Evolutionary conservation across 805 yeast species (phyloP), one percentile per base, ranked within the genome.

Genomic region (Ogataea wickerhamii): DNA sequence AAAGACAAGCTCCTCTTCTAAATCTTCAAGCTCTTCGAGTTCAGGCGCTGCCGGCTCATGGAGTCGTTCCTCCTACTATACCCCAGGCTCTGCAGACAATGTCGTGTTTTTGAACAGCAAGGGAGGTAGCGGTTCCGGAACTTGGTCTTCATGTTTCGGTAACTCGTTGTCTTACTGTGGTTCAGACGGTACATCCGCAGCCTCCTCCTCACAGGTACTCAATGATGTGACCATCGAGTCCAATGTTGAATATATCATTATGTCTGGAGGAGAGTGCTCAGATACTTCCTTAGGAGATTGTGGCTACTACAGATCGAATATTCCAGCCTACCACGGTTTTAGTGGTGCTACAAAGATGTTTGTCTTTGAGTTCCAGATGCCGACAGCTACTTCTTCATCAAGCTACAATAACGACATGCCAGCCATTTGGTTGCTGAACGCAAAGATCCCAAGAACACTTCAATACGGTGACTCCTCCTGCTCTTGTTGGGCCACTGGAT

Each of bases 401-500:
- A 56, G 70, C 23, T 61, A 56, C 55, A 88, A 89, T 73, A 73
- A 74, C 57, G 97, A 93, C 65, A 91, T 93, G 98, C 98, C 98
- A 51, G 98, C 98, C 46, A 76, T 89, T 54, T 89, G 98, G 98
- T 71, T 89, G 64, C 78, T 89, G 63, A 89, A 89, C 64, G 96
- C 96, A 46, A 85, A 86, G 73, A 82, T 89, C 59, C 96, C 98
- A 68, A 87, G 98, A 75, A 89, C 97, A 51, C 68, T 81, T 57
- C 98, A 93, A 70, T 93, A 93, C 68, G 97, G 97, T 63, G 70
- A 70, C 44, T 61, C 80, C 18, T 61, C 75, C 16, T 93, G 98
- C 73, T 87, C 97, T 25, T 93, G 98, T 76, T 93, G 98, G 98
- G 55, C 76, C 37, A 74, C 95, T 38, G 98, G 98, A 45, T 93